These are phyloP conservation scores for Phaseolus coccineus DNA, from an alignment of 331 rosid species.

Conservation along the genomic window DNA sequence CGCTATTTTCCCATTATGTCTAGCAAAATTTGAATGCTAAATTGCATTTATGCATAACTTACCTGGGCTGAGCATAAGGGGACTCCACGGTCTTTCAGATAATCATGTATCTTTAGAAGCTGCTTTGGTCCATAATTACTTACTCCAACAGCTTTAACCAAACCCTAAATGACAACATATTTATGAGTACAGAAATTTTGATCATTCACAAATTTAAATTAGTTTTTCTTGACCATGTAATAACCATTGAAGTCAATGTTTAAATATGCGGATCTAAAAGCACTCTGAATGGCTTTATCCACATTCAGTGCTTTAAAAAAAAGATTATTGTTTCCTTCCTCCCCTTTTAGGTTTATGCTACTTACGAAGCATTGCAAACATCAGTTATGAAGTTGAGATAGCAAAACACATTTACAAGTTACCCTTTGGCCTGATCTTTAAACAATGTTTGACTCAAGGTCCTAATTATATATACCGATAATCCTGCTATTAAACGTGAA, in stretches of 20 bases:
- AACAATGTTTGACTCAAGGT: slow-evolving; percentile 8
- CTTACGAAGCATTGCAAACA: background rate
- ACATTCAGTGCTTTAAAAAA: background rate
- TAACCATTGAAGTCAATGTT: slow-evolving; percentile 1
- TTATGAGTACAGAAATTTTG: slow-evolving; percentile 30
- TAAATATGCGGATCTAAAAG: slow-evolving; percentile 8
- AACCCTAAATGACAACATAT: slow-evolving; percentile 60
- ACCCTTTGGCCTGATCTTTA: slow-evolving; percentile 1
- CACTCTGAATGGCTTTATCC: slow-evolving; percentile 26
- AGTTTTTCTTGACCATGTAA: background rate
- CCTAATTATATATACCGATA: slow-evolving; percentile 3
- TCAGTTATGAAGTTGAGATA: background rate
- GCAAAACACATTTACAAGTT: background rate
- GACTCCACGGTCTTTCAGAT: slow-evolving; percentile 81
- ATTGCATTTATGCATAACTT: background rate
- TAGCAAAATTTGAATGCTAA: slow-evolving; percentile 27
- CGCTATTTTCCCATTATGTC: background rate
- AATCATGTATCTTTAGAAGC: slow-evolving; percentile 80
- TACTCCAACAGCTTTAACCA: slow-evolving; percentile 95
- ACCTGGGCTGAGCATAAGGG: slow-evolving; percentile 95
- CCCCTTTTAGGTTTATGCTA: background rate
- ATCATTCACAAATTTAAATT: slow-evolving; percentile 17
- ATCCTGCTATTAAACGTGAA: slow-evolving; percentile 41
- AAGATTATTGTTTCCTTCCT: background rate
- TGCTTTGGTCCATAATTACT: slow-evolving; percentile 98